Percentiles rank a stretch among this genome's conserved stretches.
Conservation (phyloP, 2,329 filamentous ascomycete genomes). For the Chlorencoelia australis region DNA sequence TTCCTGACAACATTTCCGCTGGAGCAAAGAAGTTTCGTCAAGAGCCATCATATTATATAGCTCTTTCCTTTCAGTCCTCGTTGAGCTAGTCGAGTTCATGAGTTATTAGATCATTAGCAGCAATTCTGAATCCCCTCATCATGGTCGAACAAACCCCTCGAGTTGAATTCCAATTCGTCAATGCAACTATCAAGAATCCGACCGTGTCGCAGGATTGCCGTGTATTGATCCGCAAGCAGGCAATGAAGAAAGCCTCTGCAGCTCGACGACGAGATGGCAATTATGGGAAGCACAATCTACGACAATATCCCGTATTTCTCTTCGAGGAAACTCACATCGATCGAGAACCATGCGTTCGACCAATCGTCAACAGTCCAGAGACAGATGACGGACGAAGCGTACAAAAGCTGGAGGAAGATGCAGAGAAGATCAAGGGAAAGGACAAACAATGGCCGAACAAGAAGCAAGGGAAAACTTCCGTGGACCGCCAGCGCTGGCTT, state of each 20-base stretch:
- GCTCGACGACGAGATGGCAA: slow-evolving; percentile 24
- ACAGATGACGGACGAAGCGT: neutral
- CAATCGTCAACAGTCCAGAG: neutral
- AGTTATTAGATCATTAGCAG: too few species aligned
- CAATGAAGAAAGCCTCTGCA: slow-evolving; percentile 30
- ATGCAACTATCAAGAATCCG: slow-evolving; percentile 18
- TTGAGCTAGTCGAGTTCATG: too few species aligned
- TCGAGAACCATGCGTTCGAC: neutral
- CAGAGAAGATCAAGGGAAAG: neutral
- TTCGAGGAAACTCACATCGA: slow-evolving; percentile 8
- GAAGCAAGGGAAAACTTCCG: neutral
- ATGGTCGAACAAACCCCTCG: too few species aligned
- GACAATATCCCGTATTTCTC: slow-evolving; percentile 22
- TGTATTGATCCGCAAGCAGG: slow-evolving; percentile 29
- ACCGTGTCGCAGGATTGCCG: slow-evolving; percentile 17
- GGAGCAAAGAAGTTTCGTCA: too few species aligned
- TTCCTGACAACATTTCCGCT: too few species aligned
- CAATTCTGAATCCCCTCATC: too few species aligned
- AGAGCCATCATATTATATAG: too few species aligned
- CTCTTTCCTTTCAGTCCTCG: too few species aligned
- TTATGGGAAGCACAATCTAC: slow-evolving; percentile 26
- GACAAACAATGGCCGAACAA: neutral
- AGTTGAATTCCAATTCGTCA: slow-evolving; percentile 21
- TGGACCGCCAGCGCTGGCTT: slow-evolving; percentile 3
- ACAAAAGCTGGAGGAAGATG: too few species aligned